Base-by-base conservation (phyloP, 192 early-diverging fungal species). In the Powellomyces hirtus region DNA sequence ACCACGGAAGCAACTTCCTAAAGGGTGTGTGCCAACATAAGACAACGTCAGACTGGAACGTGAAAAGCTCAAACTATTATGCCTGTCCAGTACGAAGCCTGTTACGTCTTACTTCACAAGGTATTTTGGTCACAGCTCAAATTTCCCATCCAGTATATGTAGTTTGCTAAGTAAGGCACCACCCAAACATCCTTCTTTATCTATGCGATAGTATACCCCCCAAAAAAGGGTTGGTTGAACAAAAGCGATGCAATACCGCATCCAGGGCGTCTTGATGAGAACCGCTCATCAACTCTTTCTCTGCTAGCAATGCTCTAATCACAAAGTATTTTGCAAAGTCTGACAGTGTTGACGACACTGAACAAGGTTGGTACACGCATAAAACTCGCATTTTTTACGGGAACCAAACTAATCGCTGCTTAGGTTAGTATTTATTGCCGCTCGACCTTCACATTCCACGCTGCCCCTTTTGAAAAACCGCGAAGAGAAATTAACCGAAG, bases 71-170 rank as follows among this genome's bases (percentile, higher is more conserved):
- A n/a, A n/a, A n/a, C n/a, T n/a, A n/a, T n/a, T n/a, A n/a, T n/a
- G n/a, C n/a, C 53, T 16, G 29, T 8, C 24, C 53, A 60, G 59
- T 3, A 60, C 59, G 38, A 60, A 60, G 59, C 59, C 59, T 4
- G 1, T 60, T 18, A 60, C 59, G 11, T 24, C 3, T 2, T 60
- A 60, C 35, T 60, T 60, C 37, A n/a, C 16, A 24, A 60, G 59
- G 59, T 60, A 60, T 18, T 10, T 8, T 52, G 18, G 22, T 6
- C 13, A 34, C 10, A 14, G 56, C 7, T 24, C 13, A 26, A 58
- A 34, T 58, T 24, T 7, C 22, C 33, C 26, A 4, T 58, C 26
- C 22, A 27, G 30, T 59, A 34, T 33, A 10, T 52, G 7, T 24
- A n/a, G 8, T 10, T n/a, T 10, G 50, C 50, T 10, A 52, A 24